Base-by-base conservation (phyloP, 768 basidiomycete genomes). In the Hydnomerulius pinastri region DNA sequence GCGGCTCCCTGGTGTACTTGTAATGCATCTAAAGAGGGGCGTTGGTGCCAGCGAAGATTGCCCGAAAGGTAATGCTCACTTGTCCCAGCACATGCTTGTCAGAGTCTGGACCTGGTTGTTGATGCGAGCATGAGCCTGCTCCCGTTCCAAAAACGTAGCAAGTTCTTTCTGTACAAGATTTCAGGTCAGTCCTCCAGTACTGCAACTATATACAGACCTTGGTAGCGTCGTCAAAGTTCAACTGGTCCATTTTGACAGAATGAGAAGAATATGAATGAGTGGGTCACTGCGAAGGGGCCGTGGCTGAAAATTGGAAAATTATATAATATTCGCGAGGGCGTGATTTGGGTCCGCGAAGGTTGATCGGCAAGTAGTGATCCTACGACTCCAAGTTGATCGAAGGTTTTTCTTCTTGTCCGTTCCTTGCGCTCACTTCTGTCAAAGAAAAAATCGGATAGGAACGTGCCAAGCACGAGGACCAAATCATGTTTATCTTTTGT, bases 31-130 rank as follows among this genome's bases (percentile, higher is more conserved):
- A 55, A 37, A 51, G 40, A 32, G 49, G 36, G 51, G 7, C n/a
- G 48, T 57, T 43, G 65, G 57, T 46, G 13, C 7, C 18, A 13
- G 39, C 4, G 24, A 13, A 3, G 2, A 20, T 12, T 12, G 4
- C 5, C 25, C 20, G 24, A 10, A 18, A 44, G 37, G 30, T 30
- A 13, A 17, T 43, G 75, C 82, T 66, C 62, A 94, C 92, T 95
- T 92, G 75, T 93, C 89, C 91, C 92, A 95, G 68, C 92, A 94
- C 72, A 85, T 83, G 61, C 80, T 79, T 15, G 93, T 94, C 57
- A 94, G 78, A 43, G 75, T 80, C 54, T 92, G 92, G 36, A 94
- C 84, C 24, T 80, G 74, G 21, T 80, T 72, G 59, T 92, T 81
- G 43, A 91, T 59, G 42, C 67, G 76, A 37, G 88, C 87, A 71